A percentile compares a stretch with the other conserved stretches of the same genome.
Conservation (phyloP, 1,284 basidiomycete genomes). For the Rhodotorula sp. region DNA sequence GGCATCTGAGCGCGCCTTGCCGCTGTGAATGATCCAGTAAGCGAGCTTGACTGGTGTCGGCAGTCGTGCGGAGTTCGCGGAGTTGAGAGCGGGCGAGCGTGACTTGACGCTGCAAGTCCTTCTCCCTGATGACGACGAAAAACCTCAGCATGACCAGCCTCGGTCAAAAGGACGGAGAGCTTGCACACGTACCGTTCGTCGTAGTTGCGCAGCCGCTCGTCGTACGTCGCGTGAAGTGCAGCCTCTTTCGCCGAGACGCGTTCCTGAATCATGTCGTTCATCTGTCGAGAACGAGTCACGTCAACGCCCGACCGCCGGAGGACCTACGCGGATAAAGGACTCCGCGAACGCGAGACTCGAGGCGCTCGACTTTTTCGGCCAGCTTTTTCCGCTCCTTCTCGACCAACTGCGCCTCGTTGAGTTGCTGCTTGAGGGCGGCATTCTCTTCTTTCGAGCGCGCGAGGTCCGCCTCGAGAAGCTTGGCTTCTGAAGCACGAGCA, state of each 20-base stretch:
- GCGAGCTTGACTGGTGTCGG: constrained; percentile 87
- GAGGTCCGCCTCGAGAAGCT: constrained; percentile 69
- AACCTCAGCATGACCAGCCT: background rate
- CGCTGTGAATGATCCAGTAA: constrained; percentile 82
- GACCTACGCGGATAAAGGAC: background rate
- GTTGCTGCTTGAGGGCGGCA: constrained; percentile 66
- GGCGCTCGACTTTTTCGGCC: constrained; percentile 67
- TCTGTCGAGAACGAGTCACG: constrained; percentile 54
- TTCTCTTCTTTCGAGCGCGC: constrained; percentile 73
- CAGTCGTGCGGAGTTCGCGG: constrained; percentile 79
- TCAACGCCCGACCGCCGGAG: constrained; percentile 10
- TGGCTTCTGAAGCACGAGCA: constrained; percentile 76
- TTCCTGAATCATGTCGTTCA: constrained; percentile 85
- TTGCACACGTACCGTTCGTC: constrained; percentile 68
- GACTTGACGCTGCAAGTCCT: constrained; percentile 83
- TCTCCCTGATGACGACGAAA: constrained; percentile 61
- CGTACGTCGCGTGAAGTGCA: constrained; percentile 91
- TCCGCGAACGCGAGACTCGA: constrained; percentile 72
- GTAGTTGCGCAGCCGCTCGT: constrained; percentile 90
- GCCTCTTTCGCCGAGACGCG: constrained; percentile 86
- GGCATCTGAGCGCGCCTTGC: constrained; percentile 61
- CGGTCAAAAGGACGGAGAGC: background rate
- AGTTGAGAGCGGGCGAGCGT: constrained; percentile 81
- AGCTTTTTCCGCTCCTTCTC: constrained; percentile 74
- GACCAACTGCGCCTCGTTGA: constrained; percentile 63